A percentile compares a stretch with the other conserved stretches of the same genome.
phyloP scores from a whole-genome alignment of 306 rosid species.

The Castanospermum australe region DNA sequence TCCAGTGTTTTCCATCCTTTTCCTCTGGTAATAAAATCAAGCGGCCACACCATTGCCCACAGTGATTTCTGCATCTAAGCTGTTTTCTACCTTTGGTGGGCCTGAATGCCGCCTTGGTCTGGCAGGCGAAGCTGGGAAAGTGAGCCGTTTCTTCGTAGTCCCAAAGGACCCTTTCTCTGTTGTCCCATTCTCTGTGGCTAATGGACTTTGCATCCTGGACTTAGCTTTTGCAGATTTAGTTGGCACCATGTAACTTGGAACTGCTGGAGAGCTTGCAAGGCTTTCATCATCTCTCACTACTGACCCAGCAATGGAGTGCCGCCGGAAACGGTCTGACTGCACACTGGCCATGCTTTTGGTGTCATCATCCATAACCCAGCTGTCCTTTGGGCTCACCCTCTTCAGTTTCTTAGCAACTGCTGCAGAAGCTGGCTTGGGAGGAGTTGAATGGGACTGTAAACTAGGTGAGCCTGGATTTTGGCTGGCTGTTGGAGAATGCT shows the following conservation, averaged over 20 bases:
- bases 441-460: slow-evolving; percentile 62
- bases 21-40: slow-evolving; percentile 22
- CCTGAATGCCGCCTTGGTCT: slow-evolving; percentile 76
- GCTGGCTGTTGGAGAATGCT: slow-evolving; percentile 78
- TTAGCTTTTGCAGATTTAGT: slow-evolving; percentile 88
- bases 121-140: slow-evolving; percentile 78
- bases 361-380: slow-evolving; percentile 63
- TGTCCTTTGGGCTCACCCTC: slow-evolving; percentile 69
- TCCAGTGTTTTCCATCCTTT: slow-evolving; percentile 27
- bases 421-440: slow-evolving; percentile 58
- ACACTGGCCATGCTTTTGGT: slow-evolving; percentile 64
- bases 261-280: slow-evolving; percentile 68
- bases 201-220: slow-evolving; percentile 75
- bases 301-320: slow-evolving; percentile 80
- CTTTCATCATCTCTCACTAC: slow-evolving; percentile 71
- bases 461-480: slow-evolving; percentile 56
- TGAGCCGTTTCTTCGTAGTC: slow-evolving; percentile 72
- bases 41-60: slow-evolving; percentile 47
- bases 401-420: slow-evolving; percentile 45
- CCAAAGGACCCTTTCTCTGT: slow-evolving; percentile 58
- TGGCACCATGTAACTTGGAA: slow-evolving; percentile 88
- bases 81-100: slow-evolving; percentile 72
- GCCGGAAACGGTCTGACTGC: slow-evolving; percentile 70
- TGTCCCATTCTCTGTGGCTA: slow-evolving; percentile 56
- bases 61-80: slow-evolving; percentile 46